phyloP scores from a whole-genome alignment of 805 yeast species.

The Wickerhamomyces pijperi region DNA sequence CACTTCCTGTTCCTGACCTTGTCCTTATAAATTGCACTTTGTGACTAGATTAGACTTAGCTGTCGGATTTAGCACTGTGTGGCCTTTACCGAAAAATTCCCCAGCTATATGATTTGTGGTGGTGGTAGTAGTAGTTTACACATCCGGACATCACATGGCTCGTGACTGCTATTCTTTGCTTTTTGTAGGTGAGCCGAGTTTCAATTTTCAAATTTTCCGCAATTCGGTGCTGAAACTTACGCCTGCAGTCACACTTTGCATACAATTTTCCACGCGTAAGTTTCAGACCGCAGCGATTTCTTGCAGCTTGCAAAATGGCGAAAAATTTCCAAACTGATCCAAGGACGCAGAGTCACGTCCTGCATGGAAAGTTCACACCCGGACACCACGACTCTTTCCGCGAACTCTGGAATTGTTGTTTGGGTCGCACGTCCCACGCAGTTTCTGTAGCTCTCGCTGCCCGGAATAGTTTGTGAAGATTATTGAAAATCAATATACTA shows the following conservation, averaged over 20 bases:
- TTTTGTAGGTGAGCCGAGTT: neutral
- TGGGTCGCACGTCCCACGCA: no score
- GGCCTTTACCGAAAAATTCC: no score
- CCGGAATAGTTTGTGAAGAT: neutral
- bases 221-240: neutral
- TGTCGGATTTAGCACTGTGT: no score
- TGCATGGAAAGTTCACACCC: conserved; percentile 9
- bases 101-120: no score
- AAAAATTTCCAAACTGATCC: no score
- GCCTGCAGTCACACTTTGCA: neutral
- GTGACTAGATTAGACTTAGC: no score
- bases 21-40: no score
- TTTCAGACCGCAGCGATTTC: neutral
- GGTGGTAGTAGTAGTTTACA: no score
- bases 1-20: no score
- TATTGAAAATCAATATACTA: neutral
- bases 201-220: neutral
- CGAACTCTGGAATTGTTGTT: neutral
- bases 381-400: conserved; percentile 4
- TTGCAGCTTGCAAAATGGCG: neutral
- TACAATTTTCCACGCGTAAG: neutral
- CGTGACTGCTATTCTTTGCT: neutral
- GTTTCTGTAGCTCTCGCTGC: neutral
- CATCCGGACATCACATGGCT: neutral
- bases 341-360: no score